Conservation (phyloP, 768 basidiomycete species). For the Lentinula aciculospora region DNA sequence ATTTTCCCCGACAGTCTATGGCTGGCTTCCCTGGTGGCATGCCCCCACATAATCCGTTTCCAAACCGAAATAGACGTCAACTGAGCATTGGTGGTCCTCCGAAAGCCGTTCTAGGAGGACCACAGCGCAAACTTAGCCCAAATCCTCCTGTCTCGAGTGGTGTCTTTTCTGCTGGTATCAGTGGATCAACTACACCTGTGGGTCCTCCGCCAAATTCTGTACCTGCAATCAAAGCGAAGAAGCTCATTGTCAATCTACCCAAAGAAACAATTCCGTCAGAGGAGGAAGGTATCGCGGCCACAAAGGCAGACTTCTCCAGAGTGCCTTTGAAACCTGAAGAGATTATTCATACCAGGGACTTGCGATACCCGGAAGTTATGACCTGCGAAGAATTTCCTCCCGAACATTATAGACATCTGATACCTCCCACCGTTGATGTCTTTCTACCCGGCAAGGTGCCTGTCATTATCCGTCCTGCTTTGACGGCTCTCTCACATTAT, state of each 20-base stretch:
- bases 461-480: conserved; percentile 5
- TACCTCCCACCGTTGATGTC: conserved; percentile 72
- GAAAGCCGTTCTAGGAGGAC: conserved; percentile 79
- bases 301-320: conserved; percentile 55
- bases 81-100: conserved; percentile 85
- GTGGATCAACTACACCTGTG: conserved; percentile 19
- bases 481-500: conserved; percentile 8
- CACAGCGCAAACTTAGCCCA: conserved; percentile 70
- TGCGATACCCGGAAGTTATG: conserved; percentile 25
- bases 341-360: conserved; percentile 15
- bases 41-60: conserved; percentile 37
- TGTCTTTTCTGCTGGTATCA: not conserved
- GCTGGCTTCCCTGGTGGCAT: conserved; percentile 23
- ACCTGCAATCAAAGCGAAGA: conserved; percentile 50
- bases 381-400: conserved; percentile 58
- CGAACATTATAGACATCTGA: conserved; percentile 49
- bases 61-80: conserved; percentile 59
- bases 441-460: conserved; percentile 78
- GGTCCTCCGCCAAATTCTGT: conserved; percentile 9
- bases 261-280: conserved; percentile 49
- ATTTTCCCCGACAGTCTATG: conserved; percentile 49
- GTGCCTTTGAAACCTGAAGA: conserved; percentile 37
- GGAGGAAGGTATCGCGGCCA: conserved; percentile 34
- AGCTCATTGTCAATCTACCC: conserved; percentile 65
- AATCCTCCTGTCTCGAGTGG: conserved; percentile 27